A percentile compares a stretch with the other conserved stretches of the same genome.
Conservation (phyloP, 257 asterid genomes). For the Nicotiana obtusifolia region DNA sequence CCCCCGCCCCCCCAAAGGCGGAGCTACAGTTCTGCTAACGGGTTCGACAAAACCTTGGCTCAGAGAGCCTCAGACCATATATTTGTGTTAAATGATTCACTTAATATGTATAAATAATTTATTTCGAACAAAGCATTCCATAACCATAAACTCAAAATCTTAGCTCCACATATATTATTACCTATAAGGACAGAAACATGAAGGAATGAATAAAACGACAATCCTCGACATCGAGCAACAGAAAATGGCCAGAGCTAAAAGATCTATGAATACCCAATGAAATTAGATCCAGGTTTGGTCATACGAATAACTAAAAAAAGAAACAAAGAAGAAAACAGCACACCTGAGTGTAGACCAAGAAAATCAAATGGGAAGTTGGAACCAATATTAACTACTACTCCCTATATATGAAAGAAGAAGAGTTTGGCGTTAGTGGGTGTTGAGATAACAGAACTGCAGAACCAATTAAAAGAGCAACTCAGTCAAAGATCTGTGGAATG, state of each 20-base stretch:
- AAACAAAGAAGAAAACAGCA: not conserved
- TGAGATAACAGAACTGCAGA: constrained; percentile 11
- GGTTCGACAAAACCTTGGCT: too few relatives aligned
- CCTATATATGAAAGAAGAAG: not conserved
- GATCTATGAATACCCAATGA: not conserved
- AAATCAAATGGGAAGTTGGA: not conserved
- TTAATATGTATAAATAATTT: too few relatives aligned
- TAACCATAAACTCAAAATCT: not conserved
- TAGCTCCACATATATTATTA: not conserved
- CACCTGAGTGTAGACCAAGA: not conserved
- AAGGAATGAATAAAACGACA: not conserved
- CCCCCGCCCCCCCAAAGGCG: too few relatives aligned
- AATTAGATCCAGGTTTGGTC: not conserved
- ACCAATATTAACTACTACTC: not conserved
- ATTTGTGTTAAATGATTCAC: too few relatives aligned
- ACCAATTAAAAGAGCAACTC: not conserved
- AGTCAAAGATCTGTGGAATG: constrained; percentile 30
- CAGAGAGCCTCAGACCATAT: too few relatives aligned
- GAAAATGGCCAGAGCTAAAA: too few relatives aligned
- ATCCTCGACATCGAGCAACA: not conserved
- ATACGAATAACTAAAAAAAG: not conserved
- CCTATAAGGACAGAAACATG: not conserved
- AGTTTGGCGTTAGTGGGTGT: constrained; percentile 16
- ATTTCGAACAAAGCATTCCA: too few relatives aligned
- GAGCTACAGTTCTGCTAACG: too few relatives aligned